Conservation (phyloP, 2,329 filamentous ascomycete species). For the Conoideocrella luteorostrata region DNA sequence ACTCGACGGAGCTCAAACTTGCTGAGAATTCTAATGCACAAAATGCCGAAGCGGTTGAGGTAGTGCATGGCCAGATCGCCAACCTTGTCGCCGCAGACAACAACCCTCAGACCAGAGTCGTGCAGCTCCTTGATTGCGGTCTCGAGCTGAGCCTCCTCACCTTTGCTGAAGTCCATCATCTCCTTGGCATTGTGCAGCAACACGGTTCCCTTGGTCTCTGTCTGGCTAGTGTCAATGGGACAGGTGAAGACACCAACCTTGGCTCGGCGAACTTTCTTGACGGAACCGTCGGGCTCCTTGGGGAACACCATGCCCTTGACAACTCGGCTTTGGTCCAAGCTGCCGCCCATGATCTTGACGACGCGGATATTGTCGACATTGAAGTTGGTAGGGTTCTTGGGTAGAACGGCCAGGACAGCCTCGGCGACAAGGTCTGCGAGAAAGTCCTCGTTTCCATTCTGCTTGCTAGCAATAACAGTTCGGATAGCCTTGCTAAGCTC, state of each 20-base stretch:
- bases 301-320: slow-evolving; percentile 98
- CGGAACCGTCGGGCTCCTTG: slow-evolving; percentile 81
- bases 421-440: slow-evolving; percentile 84
- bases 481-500: slow-evolving; percentile 93
- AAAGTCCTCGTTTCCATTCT: slow-evolving; percentile 86
- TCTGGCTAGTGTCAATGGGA: slow-evolving; percentile 90
- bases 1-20: slow-evolving; percentile 95
- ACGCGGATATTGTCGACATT: slow-evolving; percentile 99
- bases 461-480: slow-evolving; percentile 94
- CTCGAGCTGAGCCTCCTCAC: slow-evolving; percentile 90
- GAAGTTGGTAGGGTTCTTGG: slow-evolving; percentile 93
- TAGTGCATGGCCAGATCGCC: slow-evolving; percentile 96
- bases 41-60: slow-evolving; percentile 92
- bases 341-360: slow-evolving; percentile 99
- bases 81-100: slow-evolving; percentile 87
- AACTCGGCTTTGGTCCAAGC: slow-evolving; percentile 86
- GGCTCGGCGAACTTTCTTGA: slow-evolving; percentile 88
- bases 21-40: slow-evolving; percentile 93
- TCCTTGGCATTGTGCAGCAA: slow-evolving; percentile 95
- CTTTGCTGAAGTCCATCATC: slow-evolving; percentile 97
- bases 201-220: slow-evolving; percentile 97
- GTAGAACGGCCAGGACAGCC: slow-evolving; percentile 76
- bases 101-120: slow-evolving; percentile 85
- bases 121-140: slow-evolving; percentile 88
- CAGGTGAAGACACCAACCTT: slow-evolving; percentile 98